phyloP scores from a whole-genome alignment of 106 monocot species.

The Platanthera guangdongensis region DNA sequence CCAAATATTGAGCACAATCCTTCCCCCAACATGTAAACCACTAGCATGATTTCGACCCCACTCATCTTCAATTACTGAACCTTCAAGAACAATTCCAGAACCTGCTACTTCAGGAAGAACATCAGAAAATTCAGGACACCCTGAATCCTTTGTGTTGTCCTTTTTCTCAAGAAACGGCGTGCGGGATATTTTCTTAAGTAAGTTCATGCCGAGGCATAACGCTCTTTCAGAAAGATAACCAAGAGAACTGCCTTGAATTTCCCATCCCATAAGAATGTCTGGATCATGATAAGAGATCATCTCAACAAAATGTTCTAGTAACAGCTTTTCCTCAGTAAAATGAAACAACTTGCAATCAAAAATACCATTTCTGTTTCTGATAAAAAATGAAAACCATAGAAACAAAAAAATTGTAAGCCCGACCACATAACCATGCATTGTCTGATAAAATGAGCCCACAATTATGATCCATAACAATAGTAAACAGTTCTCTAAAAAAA shows the following conservation, averaged over 20 bases:
- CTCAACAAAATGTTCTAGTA: constrained; percentile 51
- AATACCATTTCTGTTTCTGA: constrained; percentile 65
- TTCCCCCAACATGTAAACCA: constrained; percentile 92
- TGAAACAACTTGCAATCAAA: constrained; percentile 30
- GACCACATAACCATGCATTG: neutral
- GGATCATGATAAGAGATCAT: constrained; percentile 71
- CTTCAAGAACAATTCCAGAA: constrained; percentile 27
- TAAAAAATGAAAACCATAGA: neutral
- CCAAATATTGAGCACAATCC: constrained; percentile 98
- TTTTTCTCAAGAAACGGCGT: constrained; percentile 33
- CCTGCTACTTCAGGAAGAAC: constrained; percentile 17
- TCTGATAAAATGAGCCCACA: neutral
- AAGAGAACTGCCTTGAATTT: constrained; percentile 69
- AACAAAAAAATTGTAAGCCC: neutral
- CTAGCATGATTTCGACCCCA: constrained; percentile 79
- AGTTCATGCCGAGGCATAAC: constrained; percentile 46
- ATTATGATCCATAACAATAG: neutral
- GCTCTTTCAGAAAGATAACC: constrained; percentile 94
- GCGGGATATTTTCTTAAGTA: constrained; percentile 72
- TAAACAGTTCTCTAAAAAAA: neutral
- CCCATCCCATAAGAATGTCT: constrained; percentile 93
- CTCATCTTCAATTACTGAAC: constrained; percentile 54
- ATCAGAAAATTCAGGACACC: constrained; percentile 10
- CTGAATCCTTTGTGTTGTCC: constrained; percentile 16
- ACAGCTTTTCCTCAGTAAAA: constrained; percentile 45